phyloP scores from a whole-genome alignment of 805 yeast species.

The Lipomyces yamadae region DNA sequence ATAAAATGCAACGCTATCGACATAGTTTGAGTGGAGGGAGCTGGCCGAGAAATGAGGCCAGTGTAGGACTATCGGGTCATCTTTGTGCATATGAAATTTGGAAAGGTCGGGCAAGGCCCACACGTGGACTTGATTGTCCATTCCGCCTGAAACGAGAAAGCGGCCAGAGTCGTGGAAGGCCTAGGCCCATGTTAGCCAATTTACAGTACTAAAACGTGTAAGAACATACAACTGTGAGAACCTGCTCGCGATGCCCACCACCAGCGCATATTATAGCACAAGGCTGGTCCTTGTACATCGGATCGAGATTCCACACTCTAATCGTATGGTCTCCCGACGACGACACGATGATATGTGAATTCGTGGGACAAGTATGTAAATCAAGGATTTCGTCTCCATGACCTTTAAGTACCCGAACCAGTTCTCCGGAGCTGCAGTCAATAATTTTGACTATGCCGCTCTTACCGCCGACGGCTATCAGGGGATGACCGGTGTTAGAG shows the following conservation, averaged over 20 bases:
- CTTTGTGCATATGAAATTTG: slow-evolving; percentile 9
- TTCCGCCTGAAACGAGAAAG: slow-evolving; percentile 34
- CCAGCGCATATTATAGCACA: slow-evolving; percentile 36
- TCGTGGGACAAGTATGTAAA: slow-evolving; percentile 25
- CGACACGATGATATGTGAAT: slow-evolving; percentile 58
- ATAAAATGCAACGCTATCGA: slow-evolving; percentile 32
- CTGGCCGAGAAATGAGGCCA: slow-evolving; percentile 32
- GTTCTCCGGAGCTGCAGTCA: slow-evolving; percentile 29
- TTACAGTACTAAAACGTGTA: neutral
- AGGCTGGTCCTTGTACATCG: slow-evolving; percentile 20
- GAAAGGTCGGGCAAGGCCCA: slow-evolving; percentile 34
- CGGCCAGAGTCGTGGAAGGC: slow-evolving; percentile 33
- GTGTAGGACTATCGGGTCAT: slow-evolving; percentile 31
- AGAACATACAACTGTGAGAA: slow-evolving; percentile 19
- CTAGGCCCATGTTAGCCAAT: neutral
- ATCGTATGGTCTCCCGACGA: slow-evolving; percentile 86
- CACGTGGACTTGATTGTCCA: slow-evolving; percentile 31
- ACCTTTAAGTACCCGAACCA: slow-evolving; percentile 27
- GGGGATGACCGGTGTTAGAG: slow-evolving; percentile 26
- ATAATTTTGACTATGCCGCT: slow-evolving; percentile 30
- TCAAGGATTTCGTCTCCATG: slow-evolving; percentile 37
- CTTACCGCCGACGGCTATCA: slow-evolving; percentile 35
- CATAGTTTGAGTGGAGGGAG: slow-evolving; percentile 32
- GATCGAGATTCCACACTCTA: slow-evolving; percentile 62
- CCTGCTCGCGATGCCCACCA: slow-evolving; percentile 36